Percentiles rank a stretch among this genome's conserved stretches.
These are phyloP conservation scores for Priceomyces medius DNA, from an alignment of 805 yeast species.

Conservation along the genomic window DNA sequence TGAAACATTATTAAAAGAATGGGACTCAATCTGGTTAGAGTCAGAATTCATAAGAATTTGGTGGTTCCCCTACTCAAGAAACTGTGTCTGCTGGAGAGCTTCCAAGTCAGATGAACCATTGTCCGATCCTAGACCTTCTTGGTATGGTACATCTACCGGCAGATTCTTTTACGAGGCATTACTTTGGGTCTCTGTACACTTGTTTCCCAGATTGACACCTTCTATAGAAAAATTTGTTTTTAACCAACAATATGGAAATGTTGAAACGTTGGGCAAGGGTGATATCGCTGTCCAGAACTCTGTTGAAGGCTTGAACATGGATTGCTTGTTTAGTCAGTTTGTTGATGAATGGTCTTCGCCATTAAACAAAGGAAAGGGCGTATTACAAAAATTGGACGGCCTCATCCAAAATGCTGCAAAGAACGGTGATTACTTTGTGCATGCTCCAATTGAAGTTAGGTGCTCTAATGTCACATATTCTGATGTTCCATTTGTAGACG, in stretches of 20 bases:
- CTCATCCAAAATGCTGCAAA: conserved; percentile 61
- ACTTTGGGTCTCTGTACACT: conserved; percentile 73
- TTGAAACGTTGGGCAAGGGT: conserved; percentile 62
- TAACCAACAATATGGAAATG: conserved; percentile 74
- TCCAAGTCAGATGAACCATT: conserved; percentile 65
- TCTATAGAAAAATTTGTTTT: conserved; percentile 82
- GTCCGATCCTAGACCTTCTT: conserved; percentile 65
- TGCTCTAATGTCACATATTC: conserved; percentile 79
- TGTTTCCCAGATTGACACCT: conserved; percentile 79
- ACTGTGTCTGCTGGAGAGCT: conserved; percentile 91
- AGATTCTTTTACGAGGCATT: conserved; percentile 76
- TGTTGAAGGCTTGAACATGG: conserved; percentile 90
- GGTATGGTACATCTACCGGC: conserved; percentile 84
- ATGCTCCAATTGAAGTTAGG: conserved; percentile 93
- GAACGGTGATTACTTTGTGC: conserved; percentile 71
- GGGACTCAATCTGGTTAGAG: conserved; percentile 83
- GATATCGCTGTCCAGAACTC: conserved; percentile 73
- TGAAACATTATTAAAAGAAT: conserved; percentile 63
- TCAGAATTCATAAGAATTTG: conserved; percentile 91
- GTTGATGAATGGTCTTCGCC: conserved; percentile 99
- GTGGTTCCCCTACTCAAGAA: conserved; percentile 95
- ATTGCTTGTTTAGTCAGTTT: conserved; percentile 89
- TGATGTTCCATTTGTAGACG: conserved; percentile 32
- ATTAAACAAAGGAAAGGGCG: conserved; percentile 69
- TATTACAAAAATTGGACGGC: conserved; percentile 59